Evolutionary conservation across 306 rosid species (phyloP), one percentile per base, ranked within the genome.

Genomic region (Cucurbita pepo): DNA sequence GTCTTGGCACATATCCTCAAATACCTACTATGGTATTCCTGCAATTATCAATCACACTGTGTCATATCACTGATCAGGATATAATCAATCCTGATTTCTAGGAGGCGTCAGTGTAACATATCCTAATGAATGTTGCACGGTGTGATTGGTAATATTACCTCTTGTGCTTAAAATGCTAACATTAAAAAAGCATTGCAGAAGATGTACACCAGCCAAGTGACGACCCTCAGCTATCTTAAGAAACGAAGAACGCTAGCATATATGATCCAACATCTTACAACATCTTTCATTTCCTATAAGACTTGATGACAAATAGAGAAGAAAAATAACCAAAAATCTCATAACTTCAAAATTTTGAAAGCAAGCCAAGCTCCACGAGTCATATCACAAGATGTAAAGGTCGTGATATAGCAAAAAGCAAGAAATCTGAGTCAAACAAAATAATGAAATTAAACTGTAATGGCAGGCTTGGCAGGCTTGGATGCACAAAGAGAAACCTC

Each of bases 11-110:
- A 82, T 38, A 75, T 75, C 76, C 81, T 76, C 72, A 60, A 76
- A 77, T 61, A 81, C 57, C 60, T 74, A 71, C 58, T 70, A 79
- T 63, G 72, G 73, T 57, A 73, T 71, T 65, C 83, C 84, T 76
- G 80, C 78, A 81, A 77, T 79, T 82, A 80, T 77, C 79, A 78
- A 78, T 76, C 78, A 76, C 76, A 82, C 16, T 66, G 36, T 74
- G 77, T 69, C 79, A 78, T 81, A 83, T 78, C 80, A 77, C 71
- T 59, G 69, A 66, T 22, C 51, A 77, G 34, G 71, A 36, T 53
- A 72, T 51, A 56, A 65, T 9, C 56, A 84, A 47, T 75, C 84
- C 78, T 41, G 78, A 77, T 38, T 74, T 63, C 77, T 61, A 67
- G 60, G 84, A 75, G 72, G 65, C 55, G 77, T 62, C 71, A 5